Conservation (phyloP, 2,329 filamentous ascomycete genomes). For the Exophiala calicioides region DNA sequence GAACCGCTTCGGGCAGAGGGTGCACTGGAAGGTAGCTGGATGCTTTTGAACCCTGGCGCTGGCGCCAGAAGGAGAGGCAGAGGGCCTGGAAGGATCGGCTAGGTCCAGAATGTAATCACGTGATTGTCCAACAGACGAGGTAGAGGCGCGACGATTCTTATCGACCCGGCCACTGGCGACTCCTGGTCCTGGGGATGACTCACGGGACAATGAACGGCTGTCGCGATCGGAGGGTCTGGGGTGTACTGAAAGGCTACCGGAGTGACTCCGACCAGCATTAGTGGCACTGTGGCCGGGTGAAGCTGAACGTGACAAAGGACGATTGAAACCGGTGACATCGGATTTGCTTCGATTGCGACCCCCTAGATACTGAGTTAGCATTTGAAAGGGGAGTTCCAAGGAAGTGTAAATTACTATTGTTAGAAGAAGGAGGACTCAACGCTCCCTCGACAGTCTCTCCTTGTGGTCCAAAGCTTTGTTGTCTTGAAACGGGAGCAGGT, state of each 20-base stretch:
- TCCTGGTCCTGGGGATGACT: constrained; percentile 41
- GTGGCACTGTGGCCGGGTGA: constrained; percentile 32
- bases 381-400: not conserved
- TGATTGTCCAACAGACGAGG: constrained; percentile 53
- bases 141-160: constrained; percentile 46
- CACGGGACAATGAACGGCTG: constrained; percentile 40
- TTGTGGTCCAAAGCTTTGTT: constrained; percentile 65
- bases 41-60: constrained; percentile 93
- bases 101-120: constrained; percentile 84
- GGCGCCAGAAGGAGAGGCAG: constrained; percentile 55
- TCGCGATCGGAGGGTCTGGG: constrained; percentile 46
- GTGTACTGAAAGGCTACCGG: constrained; percentile 37
- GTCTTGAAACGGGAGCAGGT: constrained; percentile 68
- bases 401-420: constrained; percentile 5
- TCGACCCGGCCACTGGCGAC: constrained; percentile 33
- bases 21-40: constrained; percentile 95
- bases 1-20: constrained; percentile 89
- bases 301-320: constrained; percentile 34
- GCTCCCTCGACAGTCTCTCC: constrained; percentile 72
- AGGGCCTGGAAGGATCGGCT: constrained; percentile 82
- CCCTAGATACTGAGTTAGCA: constrained; percentile 40
- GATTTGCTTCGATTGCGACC: constrained; percentile 62
- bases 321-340: constrained; percentile 45
- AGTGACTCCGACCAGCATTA: constrained; percentile 25
- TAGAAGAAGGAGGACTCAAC: constrained; percentile 68